phyloP scores from a whole-genome alignment of 371 early-diverging fungal species.

The Saksenaea oblongispora region DNA sequence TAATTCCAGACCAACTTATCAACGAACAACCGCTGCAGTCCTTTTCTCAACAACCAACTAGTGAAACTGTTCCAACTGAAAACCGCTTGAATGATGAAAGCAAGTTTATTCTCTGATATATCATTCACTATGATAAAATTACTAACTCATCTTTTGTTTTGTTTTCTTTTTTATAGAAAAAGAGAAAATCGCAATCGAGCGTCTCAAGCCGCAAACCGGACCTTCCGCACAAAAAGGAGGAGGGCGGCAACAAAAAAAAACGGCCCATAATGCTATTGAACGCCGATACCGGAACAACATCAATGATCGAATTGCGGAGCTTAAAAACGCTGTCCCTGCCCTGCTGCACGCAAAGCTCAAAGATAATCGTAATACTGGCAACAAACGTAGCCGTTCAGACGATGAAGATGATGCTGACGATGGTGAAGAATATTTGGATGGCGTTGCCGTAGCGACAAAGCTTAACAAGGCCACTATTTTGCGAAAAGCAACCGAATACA shows the following conservation, averaged over 20 bases:
- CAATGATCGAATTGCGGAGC: conserved; percentile 88
- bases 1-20: conserved; percentile 10
- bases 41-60: background rate
- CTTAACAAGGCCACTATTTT: conserved; percentile 91
- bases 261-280: conserved; percentile 93
- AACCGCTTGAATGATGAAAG: background rate
- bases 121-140: no score
- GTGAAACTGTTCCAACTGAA: background rate
- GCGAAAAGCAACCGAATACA: conserved; percentile 88
- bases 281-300: conserved; percentile 92
- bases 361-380: conserved; percentile 27
- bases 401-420: conserved; percentile 61
- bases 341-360: conserved; percentile 64
- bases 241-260: conserved; percentile 65
- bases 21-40: background rate
- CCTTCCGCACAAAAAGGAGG: conserved; percentile 15
- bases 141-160: no score
- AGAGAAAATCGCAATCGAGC: conserved; percentile 45
- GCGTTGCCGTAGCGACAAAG: conserved; percentile 73
- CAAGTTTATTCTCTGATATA: background rate
- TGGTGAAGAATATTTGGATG: conserved; percentile 66
- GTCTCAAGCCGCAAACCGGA: conserved; percentile 29
- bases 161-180: background rate
- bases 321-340: conserved; percentile 85
- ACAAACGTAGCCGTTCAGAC: conserved; percentile 36